Base-by-base conservation (phyloP, 2,329 filamentous ascomycete species). In the Aspergillus aculeatus region DNA sequence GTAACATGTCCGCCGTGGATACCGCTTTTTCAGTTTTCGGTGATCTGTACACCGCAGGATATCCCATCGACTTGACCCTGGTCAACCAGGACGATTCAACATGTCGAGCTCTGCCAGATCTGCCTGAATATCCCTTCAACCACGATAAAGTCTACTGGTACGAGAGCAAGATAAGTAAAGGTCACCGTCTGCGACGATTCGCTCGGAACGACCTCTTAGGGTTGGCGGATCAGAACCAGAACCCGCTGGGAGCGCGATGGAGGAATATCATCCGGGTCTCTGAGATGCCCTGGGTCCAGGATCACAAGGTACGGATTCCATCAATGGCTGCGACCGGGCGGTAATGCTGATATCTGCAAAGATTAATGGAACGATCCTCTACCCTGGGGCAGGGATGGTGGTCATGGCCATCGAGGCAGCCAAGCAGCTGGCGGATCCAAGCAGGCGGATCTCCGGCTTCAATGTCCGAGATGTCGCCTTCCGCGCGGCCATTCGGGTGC, bases 251-350 rank as follows among this genome's bases (percentile, higher is more conserved):
- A 41, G 68, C 72, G 0, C 62, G 59, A 24, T 77, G 70, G 68
- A 57, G 67, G 12, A 72, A 71, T 21, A 35, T 67, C 19, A 38
- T 77, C 10, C 58, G 62, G 4, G 21, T 68, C 9, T 41, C 57
- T 1, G 70, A 75, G 32, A 35, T 71, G 0, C 66, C 72, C 1
- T 77, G 75, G 75, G 50, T 78, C 6, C 47, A 44, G 7, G 71
- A 68, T 23, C 75, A 78, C 57, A 16, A 23, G 9, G 21, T 50
- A 23, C 7, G 26, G 23, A 7, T 23, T 5, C 48, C 11, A 35
- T 6, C 11, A 35, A 50, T 11, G 7, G 21, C 29, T 16, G 9
- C 19, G 32, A 5, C 11, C 10, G 1, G 11, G 32, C 3, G 11
- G 12, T 14, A 12, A 12, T 35, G 32, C 32, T 35, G 9, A 29